Conservation (phyloP, 148 eudicot species). For the Hydrangea macrophylla region DNA sequence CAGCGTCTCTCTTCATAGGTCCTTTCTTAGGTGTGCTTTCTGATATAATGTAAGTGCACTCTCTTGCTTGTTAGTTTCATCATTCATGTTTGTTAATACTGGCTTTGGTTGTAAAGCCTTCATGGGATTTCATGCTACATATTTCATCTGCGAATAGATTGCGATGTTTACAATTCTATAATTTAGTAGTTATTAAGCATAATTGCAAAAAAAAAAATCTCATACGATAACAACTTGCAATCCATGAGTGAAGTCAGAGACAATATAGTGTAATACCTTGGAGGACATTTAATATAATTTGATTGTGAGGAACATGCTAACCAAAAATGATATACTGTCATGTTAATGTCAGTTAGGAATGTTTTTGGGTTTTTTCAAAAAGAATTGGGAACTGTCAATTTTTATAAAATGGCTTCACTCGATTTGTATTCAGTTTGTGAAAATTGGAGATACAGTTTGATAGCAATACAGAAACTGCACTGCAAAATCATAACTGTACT, state of each 20-base stretch:
- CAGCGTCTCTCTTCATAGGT: conserved; percentile 51
- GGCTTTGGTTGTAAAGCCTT: not conserved
- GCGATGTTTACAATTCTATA: not conserved
- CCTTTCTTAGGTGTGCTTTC: conserved; percentile 65
- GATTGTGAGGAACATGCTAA: not conserved
- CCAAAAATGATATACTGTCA: not conserved
- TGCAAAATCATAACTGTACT: not conserved
- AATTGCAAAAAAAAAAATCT: not conserved
- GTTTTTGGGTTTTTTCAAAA: not conserved
- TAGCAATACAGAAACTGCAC: not conserved
- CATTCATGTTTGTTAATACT: not conserved
- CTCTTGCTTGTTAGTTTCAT: not conserved
- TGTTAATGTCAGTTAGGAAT: not conserved
- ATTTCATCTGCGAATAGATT: not conserved
- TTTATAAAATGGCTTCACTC: not conserved
- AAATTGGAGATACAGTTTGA: not conserved
- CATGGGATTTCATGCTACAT: not conserved
- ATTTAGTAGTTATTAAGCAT: not conserved
- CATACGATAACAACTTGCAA: not conserved
- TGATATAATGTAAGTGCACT: conserved; percentile 67
- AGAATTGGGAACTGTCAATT: not conserved
- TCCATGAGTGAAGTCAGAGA: not conserved
- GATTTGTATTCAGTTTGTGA: not conserved
- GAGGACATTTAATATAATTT: not conserved
- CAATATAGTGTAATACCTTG: not conserved